phyloP scores from a whole-genome alignment of 345 rosid genomes.

The Cardamine occulta region DNA sequence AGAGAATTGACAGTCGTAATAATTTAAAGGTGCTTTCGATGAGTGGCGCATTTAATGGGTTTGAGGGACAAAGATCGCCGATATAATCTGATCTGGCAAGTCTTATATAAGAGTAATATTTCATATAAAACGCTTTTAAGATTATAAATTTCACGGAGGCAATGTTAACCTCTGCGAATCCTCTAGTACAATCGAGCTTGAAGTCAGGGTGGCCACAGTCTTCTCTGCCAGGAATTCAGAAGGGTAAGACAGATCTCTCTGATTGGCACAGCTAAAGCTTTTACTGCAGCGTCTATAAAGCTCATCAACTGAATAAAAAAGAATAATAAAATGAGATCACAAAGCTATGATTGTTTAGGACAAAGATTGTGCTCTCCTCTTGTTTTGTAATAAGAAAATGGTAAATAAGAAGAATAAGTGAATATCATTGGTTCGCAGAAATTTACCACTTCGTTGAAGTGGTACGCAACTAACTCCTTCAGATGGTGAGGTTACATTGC shows the following conservation, averaged over 20 bases:
- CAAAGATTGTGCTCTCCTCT: background rate
- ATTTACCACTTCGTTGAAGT: background rate
- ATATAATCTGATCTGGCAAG: slow-evolving; percentile 43
- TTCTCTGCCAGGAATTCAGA: slow-evolving; percentile 17
- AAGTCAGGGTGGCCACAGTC: background rate
- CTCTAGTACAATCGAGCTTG: background rate
- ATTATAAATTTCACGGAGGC: slow-evolving; percentile 35
- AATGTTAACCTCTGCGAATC: slow-evolving; percentile 32
- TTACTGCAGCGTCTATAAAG: slow-evolving; percentile 7
- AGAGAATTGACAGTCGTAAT: slow-evolving; percentile 32
- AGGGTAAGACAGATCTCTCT: slow-evolving; percentile 25
- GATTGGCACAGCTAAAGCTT: background rate
- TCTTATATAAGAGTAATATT: background rate
- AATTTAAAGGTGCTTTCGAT: background rate
- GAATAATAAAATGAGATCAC: slow-evolving; percentile 11
- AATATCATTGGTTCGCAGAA: background rate
- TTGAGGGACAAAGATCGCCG: slow-evolving; percentile 33
- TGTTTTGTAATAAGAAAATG: background rate
- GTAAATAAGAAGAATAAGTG: background rate
- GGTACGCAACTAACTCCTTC: background rate
- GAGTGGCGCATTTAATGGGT: slow-evolving; percentile 27
- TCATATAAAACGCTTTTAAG: background rate
- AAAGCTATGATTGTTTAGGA: background rate
- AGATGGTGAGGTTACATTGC: background rate
- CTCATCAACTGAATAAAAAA: slow-evolving; percentile 4